Evolutionary conservation across 164 flowering plant species (phyloP), one percentile per base, ranked within the genome.

Genomic region (Tetracentron sinense): DNA sequence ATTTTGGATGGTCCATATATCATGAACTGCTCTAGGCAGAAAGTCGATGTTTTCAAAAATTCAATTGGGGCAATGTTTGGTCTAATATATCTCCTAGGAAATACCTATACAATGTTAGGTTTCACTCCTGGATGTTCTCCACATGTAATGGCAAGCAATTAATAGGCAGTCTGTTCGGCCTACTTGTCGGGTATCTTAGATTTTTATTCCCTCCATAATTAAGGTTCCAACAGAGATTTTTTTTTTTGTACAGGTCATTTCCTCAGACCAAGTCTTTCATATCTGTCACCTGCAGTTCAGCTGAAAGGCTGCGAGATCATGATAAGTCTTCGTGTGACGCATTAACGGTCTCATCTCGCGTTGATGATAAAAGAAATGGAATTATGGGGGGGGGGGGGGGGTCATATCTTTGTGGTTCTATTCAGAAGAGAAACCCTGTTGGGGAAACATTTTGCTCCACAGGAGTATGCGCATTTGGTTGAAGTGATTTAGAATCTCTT

Each of bases 401-500:
- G 15, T 38, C 56, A 44, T 11, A 60, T 54, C 48, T 46, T 48
- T 42, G 25, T 22, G 46, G 26, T n/a, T 64, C 59, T 27, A 38
- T 52, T 27, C 66, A 47, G 16, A 68, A 60, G 46, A 75, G 73
- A 64, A 75, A 60, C 27, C 61, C 49, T 19, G 54, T 47, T 52
- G 67, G 78, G 52, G 63, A 69, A 66, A 51, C 81, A 46, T 63
- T 60, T 63, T 69, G 60, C 54, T 56, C 68, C 25, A 55, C 58
- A 4, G 71, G 63, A 59, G 35, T 60, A 23, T 72, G 66, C 46
- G 26, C 65, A 26, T 50, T 54, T 44, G 63, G 42, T 42, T 58
- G 66, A 33, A 31, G 19, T 66, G 44, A 42, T 38, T 42, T 62
- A n/a, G 89, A 67, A 51, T 73, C 82, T 60, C 65, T 62, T 47